phyloP scores from a whole-genome alignment of 2,329 filamentous ascomycete genomes.

The Pseudohalonectria lignicola region DNA sequence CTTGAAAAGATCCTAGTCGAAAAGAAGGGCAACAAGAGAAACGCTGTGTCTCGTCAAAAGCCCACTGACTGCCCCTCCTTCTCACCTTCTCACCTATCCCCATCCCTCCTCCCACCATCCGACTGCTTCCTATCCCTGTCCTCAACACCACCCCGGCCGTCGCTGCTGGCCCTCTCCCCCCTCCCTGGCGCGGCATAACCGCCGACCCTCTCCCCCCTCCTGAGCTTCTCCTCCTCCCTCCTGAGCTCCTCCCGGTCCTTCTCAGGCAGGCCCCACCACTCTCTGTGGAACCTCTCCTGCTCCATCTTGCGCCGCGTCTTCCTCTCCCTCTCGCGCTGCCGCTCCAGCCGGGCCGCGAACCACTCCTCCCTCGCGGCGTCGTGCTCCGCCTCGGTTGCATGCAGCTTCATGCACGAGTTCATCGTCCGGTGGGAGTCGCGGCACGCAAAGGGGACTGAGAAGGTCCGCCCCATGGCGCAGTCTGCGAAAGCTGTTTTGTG shows the following conservation, averaged over 20 bases:
- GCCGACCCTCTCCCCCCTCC: constrained; percentile 40
- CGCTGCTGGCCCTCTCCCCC: too few relatives aligned
- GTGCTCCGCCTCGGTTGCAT: constrained; percentile 75
- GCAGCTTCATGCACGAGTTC: constrained; percentile 86
- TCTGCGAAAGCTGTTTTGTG: constrained; percentile 77
- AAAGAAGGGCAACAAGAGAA: too few relatives aligned
- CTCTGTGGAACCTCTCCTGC: constrained; percentile 53
- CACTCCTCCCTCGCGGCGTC: constrained; percentile 88
- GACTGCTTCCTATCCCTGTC: too few relatives aligned
- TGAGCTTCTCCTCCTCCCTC: constrained; percentile 39
- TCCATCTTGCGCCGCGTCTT: constrained; percentile 48
- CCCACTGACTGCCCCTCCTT: too few relatives aligned
- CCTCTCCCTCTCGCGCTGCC: constrained; percentile 55
- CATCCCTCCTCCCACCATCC: too few relatives aligned
- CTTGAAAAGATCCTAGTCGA: too few relatives aligned
- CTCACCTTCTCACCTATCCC: too few relatives aligned
- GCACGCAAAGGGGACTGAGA: constrained; percentile 82
- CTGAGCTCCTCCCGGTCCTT: constrained; percentile 39
- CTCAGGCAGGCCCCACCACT: constrained; percentile 56
- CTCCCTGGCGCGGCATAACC: constrained; percentile 38
- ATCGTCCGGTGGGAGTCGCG: constrained; percentile 68
- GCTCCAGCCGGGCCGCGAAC: constrained; percentile 69
- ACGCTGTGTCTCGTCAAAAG: too few relatives aligned
- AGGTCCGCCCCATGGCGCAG: constrained; percentile 76
- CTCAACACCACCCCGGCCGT: too few relatives aligned